Evolutionary conservation across 2,329 filamentous ascomycete species (phyloP).

Genomic region (Didymella pomorum): DNA sequence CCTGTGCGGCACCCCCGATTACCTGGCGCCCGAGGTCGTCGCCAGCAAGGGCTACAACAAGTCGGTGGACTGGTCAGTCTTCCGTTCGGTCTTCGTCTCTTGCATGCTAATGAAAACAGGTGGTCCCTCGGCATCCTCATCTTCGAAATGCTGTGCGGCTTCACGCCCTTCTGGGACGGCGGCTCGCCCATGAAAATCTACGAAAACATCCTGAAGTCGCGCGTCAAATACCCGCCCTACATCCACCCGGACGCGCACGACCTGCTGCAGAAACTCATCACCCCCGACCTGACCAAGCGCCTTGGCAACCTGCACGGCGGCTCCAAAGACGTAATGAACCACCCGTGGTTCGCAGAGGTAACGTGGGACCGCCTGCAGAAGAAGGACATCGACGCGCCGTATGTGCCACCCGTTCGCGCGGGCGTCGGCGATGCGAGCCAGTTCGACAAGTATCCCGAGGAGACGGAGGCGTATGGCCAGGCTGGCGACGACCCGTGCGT

Average conservation of each 20-base stretch:
- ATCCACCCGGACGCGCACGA: slow-evolving; percentile 95
- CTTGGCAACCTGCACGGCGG: slow-evolving; percentile 93
- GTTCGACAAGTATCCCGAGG: slow-evolving; percentile 97
- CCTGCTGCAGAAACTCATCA: slow-evolving; percentile 90
- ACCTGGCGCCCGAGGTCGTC: slow-evolving; percentile 97
- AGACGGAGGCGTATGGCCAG: slow-evolving; percentile 89
- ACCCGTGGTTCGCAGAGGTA: slow-evolving; percentile 96
- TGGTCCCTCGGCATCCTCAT: slow-evolving; percentile 98
- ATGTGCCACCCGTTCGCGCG: slow-evolving; percentile 93
- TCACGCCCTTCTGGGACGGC: slow-evolving; percentile 98
- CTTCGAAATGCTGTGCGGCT: slow-evolving; percentile 99
- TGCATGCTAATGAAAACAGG: slow-evolving; percentile 62
- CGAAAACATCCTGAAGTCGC: slow-evolving; percentile 96
- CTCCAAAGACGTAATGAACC: slow-evolving; percentile 90
- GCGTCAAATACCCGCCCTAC: slow-evolving; percentile 96
- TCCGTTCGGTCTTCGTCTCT: not conserved
- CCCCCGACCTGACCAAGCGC: slow-evolving; percentile 91
- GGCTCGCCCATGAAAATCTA: slow-evolving; percentile 99
- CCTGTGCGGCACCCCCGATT: slow-evolving; percentile 95
- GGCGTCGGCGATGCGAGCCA: slow-evolving; percentile 95
- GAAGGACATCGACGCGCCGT: slow-evolving; percentile 98
- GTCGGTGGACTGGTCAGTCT: slow-evolving; percentile 91
- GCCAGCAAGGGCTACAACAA: slow-evolving; percentile 99
- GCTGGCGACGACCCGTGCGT: slow-evolving; percentile 86
- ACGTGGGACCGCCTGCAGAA: slow-evolving; percentile 94